Conservation (phyloP, 768 basidiomycete genomes). For the Chalciporus pseudorubinellus region DNA sequence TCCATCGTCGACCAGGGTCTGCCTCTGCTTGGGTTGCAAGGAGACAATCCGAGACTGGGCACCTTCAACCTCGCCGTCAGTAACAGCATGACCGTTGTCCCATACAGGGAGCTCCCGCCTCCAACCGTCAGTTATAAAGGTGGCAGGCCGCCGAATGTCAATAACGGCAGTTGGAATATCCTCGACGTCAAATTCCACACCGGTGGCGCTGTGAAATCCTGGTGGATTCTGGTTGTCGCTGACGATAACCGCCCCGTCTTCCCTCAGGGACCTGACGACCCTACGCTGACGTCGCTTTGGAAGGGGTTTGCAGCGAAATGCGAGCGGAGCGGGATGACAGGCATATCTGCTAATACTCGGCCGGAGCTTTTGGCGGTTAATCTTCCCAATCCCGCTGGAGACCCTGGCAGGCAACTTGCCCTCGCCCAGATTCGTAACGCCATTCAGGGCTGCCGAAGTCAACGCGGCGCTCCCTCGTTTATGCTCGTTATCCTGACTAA, state of each 20-base stretch:
- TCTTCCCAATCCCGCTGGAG: conserved; percentile 13
- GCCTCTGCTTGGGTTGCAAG: conserved; percentile 49
- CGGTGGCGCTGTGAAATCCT: conserved; percentile 49
- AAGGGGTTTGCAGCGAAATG: conserved; percentile 56
- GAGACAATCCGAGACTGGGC: conserved; percentile 37
- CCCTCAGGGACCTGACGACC: conserved; percentile 32
- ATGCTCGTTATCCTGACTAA: conserved; percentile 68
- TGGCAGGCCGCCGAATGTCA: conserved; percentile 42
- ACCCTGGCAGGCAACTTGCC: conserved; percentile 38
- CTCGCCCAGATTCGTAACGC: conserved; percentile 40
- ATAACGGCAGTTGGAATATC: conserved; percentile 76
- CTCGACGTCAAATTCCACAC: conserved; percentile 64
- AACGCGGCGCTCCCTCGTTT: conserved; percentile 51
- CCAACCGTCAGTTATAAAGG: conserved; percentile 56
- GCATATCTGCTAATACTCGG: conserved; percentile 47
- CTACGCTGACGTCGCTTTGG: conserved; percentile 41
- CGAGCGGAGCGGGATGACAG: conserved; percentile 57
- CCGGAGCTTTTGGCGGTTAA: conserved; percentile 33
- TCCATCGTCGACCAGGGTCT: conserved; percentile 61
- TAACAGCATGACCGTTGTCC: conserved; percentile 58
- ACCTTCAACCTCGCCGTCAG: conserved; percentile 61
- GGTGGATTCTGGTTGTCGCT: conserved; percentile 66
- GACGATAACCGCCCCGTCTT: conserved; percentile 43
- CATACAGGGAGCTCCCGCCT: conserved; percentile 59
- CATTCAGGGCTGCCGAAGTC: conserved; percentile 34